A percentile compares a stretch with the other conserved stretches of the same genome.
phyloP scores from a whole-genome alignment of 83 land plant genomes.

The Picea abies region DNA sequence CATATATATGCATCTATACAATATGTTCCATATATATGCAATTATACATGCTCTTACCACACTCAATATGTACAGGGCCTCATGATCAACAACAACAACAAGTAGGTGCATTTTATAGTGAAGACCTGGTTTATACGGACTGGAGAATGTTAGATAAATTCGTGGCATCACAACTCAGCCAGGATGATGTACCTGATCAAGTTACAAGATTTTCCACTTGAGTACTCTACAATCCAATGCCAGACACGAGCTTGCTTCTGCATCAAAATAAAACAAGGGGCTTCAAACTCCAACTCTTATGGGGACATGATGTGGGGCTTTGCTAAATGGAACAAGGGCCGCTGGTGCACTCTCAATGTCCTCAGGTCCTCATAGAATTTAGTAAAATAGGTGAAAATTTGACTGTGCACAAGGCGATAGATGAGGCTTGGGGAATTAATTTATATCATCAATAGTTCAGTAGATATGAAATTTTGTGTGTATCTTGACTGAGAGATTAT shows the following conservation, averaged over 20 bases:
- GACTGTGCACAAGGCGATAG: not conserved
- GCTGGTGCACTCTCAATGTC: not conserved
- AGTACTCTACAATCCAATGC: no score
- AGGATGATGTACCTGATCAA: constrained; percentile 25
- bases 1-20: no score
- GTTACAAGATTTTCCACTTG: not conserved
- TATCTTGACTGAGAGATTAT: no score
- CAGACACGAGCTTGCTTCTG: not conserved
- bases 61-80: not conserved
- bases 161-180: constrained; percentile 57
- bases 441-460: constrained; percentile 7
- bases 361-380: constrained; percentile 1
- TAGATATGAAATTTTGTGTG: not conserved
- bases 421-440: constrained; percentile 6
- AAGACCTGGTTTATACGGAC: constrained; percentile 39
- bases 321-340: not conserved
- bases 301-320: constrained; percentile 8
- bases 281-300: not conserved
- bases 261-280: not conserved
- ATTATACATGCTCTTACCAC: not conserved
- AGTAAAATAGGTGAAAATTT: not conserved
- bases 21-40: no score
- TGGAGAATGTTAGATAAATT: constrained; percentile 74
- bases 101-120: not conserved
- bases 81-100: constrained; percentile 8